Base-by-base conservation (phyloP, 192 early-diverging fungal genomes). In the Backusella tarrabulga region DNA sequence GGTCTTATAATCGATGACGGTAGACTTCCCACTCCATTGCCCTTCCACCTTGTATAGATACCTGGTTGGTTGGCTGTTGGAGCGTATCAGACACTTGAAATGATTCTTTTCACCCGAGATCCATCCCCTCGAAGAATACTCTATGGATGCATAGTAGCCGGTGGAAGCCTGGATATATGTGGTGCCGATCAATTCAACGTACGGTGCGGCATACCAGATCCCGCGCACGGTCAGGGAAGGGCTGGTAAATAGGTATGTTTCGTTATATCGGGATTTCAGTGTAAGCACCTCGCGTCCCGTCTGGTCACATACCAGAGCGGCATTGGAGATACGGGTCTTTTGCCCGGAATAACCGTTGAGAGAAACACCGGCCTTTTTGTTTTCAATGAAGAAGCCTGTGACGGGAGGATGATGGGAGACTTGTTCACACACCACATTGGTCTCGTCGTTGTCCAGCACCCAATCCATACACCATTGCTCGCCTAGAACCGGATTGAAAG, bases 31-130 rank as follows among this genome's bases (percentile, higher is more conserved):
- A 38, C 85, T 86, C 92, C 91, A 93, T 73, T 87, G 85, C 38
- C 92, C 91, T 54, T 80, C 79, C 9, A 80, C 68, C 32, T 80
- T 80, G 56, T 75, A 76, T 1, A 76, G 29, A 29, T 76, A 76
- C 3, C 0, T 32, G 32, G 32, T 32, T 32, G 32, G 32, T 32
- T 32, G 32, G 32, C 32, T 32, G 19, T 80, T 80, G 35, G 34
- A 35, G 3, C 76, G 76, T 40, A 76, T 77, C 50, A 79, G 80
- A 67, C 88, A 90, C 60, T 88, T 89, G 80, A 93, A 93, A 71
- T 87, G 88, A 75, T 93, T 90, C 77, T 92, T 91, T 66, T 92
- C 89, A 74, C 93, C 93, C 6, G 91, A 91, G 73, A 93, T 84
- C 88, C 91, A 93, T 38, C 91, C 89, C 70, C 88, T 90, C 40